These are phyloP conservation scores for Rhodotorula mucilaginosa DNA, from an alignment of 1,284 basidiomycete species.

Conservation along the genomic window DNA sequence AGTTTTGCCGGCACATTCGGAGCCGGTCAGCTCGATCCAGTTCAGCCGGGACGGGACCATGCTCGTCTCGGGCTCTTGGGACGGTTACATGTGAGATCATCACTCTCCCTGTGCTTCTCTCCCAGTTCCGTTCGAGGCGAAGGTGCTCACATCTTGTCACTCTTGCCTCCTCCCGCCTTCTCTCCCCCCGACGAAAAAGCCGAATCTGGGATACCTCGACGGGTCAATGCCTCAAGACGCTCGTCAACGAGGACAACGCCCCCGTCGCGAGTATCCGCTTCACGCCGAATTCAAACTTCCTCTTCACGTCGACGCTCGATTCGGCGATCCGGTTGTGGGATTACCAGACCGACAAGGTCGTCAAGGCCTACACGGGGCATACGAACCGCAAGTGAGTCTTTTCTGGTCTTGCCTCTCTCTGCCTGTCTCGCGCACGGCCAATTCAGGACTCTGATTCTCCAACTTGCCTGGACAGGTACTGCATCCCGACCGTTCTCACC, in stretches of 20 bases:
- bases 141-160: too few species aligned
- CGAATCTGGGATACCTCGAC: conserved; percentile 96
- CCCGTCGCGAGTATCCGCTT: conserved; percentile 87
- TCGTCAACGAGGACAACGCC: conserved; percentile 93
- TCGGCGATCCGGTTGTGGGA: conserved; percentile 92
- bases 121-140: not conserved
- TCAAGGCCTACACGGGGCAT: conserved; percentile 88
- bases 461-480: conserved; percentile 16
- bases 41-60: conserved; percentile 94
- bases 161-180: not conserved
- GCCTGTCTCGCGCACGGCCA: too few species aligned
- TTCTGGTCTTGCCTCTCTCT: conserved; percentile 43
- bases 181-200: conserved; percentile 52
- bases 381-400: conserved; percentile 72
- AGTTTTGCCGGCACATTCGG: conserved; percentile 88
- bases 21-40: conserved; percentile 87
- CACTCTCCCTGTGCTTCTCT: not conserved
- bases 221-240: conserved; percentile 93
- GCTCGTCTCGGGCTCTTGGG: conserved; percentile 89
- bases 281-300: conserved; percentile 84
- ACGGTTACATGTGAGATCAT: conserved; percentile 83
- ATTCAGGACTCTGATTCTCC: not conserved
- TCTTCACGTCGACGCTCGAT: conserved; percentile 86
- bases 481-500: conserved; percentile 37
- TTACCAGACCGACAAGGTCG: conserved; percentile 81